Evolutionary conservation across 169 alveolate species (phyloP), one percentile per base, ranked within the genome.

Genomic region (Babesia sp.): DNA sequence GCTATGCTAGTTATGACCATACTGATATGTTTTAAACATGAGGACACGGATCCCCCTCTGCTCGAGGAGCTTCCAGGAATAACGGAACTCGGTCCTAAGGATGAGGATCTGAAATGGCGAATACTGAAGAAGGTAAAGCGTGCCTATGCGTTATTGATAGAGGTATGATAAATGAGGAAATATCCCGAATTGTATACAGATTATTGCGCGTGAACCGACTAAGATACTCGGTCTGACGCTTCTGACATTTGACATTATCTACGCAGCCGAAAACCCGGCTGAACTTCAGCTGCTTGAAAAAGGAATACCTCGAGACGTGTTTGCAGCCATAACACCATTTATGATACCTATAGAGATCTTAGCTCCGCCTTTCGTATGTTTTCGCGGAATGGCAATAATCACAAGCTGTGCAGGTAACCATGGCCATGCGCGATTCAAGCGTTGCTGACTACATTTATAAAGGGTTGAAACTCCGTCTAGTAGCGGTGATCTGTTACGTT

Each of bases 271-370:
- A 48, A 83, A 73, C 20, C 90, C 85, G 48, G 89, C 90, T 22
- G 90, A 89, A 54, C 85, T 89, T 28, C 79, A 89, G 58, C 59
- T 89, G 73, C 71, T 89, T 34, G 80, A 76, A 57, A 83, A 76
- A 63, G 93, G 93, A 0, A 66, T 89, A 54, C 69, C 89, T 6
- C 80, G 69, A 68, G 93, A 89, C 70, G 61, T 81, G 61, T 89
- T 83, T 46, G 93, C 91, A 6, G 29, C 81, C 9, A 51, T 77
- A 24, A 80, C 78, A 41, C 90, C 91, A 18, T 45, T 89, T 11
- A 57, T 80, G 45, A 78, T 89, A 50, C 88, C 90, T n/a, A 24
- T 89, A 51, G 75, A 85, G 41, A 79, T 89, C 34, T 34, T 89
- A 48, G 73, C 76, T 51, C 90, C 93, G 36, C 87, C 90, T 36